Conservation (phyloP, 495 filamentous ascomycete genomes). For the Trichoderma asperelloides region DNA sequence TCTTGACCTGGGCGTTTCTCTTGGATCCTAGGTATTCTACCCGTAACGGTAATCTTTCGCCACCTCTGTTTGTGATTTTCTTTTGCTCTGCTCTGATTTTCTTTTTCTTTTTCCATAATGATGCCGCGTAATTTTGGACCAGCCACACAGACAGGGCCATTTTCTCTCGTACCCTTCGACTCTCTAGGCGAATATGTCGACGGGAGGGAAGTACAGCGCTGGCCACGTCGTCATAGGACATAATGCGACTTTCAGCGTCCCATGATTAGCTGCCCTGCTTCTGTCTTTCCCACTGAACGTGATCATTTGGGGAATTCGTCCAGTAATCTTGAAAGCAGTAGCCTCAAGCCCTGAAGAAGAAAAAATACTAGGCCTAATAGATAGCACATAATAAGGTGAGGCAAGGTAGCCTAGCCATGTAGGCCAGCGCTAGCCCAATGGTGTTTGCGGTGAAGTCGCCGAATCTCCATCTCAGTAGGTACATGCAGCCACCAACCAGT, state of each 20-base stretch:
- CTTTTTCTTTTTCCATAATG: neutral
- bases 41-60: neutral
- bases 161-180: neutral
- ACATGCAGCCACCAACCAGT: neutral
- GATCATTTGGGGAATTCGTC: neutral
- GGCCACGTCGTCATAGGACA: slow-evolving; percentile 2
- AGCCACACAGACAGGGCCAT: neutral
- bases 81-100: neutral
- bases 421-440: neutral
- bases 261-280: slow-evolving; percentile 1
- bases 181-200: slow-evolving; percentile 1
- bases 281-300: neutral
- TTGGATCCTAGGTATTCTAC: neutral
- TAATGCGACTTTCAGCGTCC: neutral
- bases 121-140: neutral
- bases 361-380: neutral
- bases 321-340: neutral
- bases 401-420: neutral
- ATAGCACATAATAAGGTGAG: neutral
- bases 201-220: neutral
- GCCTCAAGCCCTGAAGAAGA: neutral
- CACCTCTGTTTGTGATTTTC: neutral
- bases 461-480: neutral
- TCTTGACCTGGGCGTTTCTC: neutral
- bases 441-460: neutral